Conservation (phyloP, 371 early-diverging fungal genomes). For the Phascolomyces articulosus region DNA sequence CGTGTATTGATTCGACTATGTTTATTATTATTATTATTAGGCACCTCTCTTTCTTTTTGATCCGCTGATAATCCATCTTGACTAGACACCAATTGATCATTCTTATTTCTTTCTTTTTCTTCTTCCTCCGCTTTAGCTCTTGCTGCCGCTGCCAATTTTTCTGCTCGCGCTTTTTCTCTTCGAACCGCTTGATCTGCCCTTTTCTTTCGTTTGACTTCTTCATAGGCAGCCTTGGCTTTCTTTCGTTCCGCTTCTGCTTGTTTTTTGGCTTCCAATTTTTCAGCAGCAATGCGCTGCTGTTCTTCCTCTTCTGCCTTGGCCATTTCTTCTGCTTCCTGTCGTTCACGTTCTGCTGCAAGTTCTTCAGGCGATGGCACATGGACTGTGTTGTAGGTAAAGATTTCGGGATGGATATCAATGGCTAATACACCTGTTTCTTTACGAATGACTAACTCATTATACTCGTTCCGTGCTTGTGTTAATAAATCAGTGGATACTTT, state of each 20-base stretch:
- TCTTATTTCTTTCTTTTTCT: too few species aligned
- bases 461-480: conserved; percentile 42
- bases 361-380: conserved; percentile 29
- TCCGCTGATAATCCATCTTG: too few species aligned
- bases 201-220: conserved; percentile 13
- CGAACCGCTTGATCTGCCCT: conserved; percentile 8
- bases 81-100: too few species aligned
- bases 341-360: conserved; percentile 20
- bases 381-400: conserved; percentile 51
- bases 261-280: conserved; percentile 13
- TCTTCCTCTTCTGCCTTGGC: conserved; percentile 18
- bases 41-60: too few species aligned
- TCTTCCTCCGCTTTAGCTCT: background rate
- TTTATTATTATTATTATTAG: too few species aligned
- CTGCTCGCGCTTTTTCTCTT: conserved; percentile 6
- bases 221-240: conserved; percentile 2
- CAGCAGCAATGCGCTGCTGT: conserved; percentile 6
- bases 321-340: conserved; percentile 20
- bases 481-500: conserved; percentile 39
- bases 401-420: conserved; percentile 52
- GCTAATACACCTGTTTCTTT: conserved; percentile 50
- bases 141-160: background rate
- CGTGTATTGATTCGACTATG: too few species aligned
- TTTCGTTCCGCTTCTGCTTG: conserved; percentile 12
- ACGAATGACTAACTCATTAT: conserved; percentile 36